These are phyloP conservation scores for Triticum dicoccoides DNA, from an alignment of 176 grass and related monocot genomes.

Conservation along the genomic window DNA sequence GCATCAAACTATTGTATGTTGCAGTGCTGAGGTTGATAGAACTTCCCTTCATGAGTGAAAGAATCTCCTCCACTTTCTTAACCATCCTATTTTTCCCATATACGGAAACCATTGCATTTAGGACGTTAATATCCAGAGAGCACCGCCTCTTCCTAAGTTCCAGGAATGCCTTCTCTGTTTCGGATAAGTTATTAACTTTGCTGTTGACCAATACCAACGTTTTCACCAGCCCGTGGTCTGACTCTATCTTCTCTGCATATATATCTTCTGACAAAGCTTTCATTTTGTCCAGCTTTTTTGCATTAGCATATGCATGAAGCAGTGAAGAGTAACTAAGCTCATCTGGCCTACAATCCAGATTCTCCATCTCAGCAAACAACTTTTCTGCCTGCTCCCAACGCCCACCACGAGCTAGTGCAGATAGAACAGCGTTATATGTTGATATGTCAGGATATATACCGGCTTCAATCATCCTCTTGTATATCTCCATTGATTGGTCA, in stretches of 20 bases:
- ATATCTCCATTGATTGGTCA: conserved; percentile 89
- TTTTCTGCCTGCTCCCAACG: conserved; percentile 77
- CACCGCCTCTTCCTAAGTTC: conserved; percentile 56
- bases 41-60: conserved; percentile 66
- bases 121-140: conserved; percentile 77
- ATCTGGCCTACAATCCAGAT: conserved; percentile 67
- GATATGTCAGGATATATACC: conserved; percentile 74
- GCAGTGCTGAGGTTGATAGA: conserved; percentile 60
- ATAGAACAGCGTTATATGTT: conserved; percentile 77
- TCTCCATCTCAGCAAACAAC: conserved; percentile 76
- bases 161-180: conserved; percentile 67
- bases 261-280: conserved; percentile 66
- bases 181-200: conserved; percentile 67
- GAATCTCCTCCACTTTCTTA: conserved; percentile 68
- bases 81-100: conserved; percentile 83
- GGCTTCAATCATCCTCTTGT: conserved; percentile 83
- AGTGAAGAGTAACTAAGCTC: conserved; percentile 86
- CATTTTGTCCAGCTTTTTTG: conserved; percentile 60
- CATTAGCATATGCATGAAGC: conserved; percentile 91
- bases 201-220: conserved; percentile 83
- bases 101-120: conserved; percentile 89
- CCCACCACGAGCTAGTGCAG: conserved; percentile 72
- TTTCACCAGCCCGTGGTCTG: conserved; percentile 68
- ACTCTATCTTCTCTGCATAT: conserved; percentile 60
- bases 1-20: conserved; percentile 86